Conservation (phyloP, 2,329 filamentous ascomycete genomes). For the Penicillium crustosum region DNA sequence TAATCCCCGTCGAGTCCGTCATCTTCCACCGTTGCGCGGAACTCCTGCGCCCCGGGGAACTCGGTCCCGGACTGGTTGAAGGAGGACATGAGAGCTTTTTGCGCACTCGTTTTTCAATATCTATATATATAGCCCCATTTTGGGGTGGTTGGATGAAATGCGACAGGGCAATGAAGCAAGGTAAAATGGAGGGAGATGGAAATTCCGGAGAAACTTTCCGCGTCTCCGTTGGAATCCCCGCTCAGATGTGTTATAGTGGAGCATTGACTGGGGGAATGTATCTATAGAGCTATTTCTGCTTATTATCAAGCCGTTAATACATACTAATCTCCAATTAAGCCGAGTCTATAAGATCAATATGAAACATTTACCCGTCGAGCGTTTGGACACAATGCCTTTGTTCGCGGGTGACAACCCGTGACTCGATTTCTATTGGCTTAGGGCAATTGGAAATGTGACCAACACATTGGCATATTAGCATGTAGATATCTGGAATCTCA, state of each 20-base stretch:
- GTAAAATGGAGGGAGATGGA: slow-evolving; percentile 3
- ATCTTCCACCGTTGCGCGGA: slow-evolving; percentile 18
- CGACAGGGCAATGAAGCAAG: slow-evolving; percentile 4
- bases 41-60: slow-evolving; percentile 16
- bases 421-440: not conserved
- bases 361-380: not conserved
- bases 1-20: slow-evolving; percentile 31
- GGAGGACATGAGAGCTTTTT: slow-evolving; percentile 15
- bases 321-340: not conserved
- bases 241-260: not conserved
- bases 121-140: slow-evolving; percentile 12
- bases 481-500: not conserved
- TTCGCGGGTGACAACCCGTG: not conserved
- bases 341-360: not conserved
- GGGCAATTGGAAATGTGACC: not conserved
- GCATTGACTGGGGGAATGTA: not conserved
- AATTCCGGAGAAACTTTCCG: slow-evolving; percentile 26
- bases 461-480: not conserved
- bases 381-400: not conserved
- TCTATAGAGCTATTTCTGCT: not conserved
- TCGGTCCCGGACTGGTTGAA: slow-evolving; percentile 10
- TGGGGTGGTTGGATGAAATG: slow-evolving; percentile 4
- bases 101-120: not conserved
- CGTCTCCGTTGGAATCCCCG: slow-evolving; percentile 19
- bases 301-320: not conserved